A percentile compares a stretch with the other conserved stretches of the same genome.
Evolutionary conservation across 495 filamentous ascomycete species (phyloP).

Genomic region (Penicillium bialowiezense): DNA sequence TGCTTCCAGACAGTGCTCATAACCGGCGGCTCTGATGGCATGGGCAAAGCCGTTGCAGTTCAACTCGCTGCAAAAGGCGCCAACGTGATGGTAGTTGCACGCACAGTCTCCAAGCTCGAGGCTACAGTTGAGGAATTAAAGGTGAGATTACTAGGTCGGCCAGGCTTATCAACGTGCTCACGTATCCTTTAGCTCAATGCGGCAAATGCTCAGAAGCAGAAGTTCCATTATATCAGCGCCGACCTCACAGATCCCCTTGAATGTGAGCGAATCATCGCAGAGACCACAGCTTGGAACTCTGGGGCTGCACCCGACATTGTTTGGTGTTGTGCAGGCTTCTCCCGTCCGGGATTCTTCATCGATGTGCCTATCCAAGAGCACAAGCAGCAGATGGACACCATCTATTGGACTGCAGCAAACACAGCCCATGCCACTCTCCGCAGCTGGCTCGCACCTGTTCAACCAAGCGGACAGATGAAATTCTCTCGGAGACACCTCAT

Average conservation of each 20-base stretch:
- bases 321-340: slow-evolving; percentile 85
- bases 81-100: slow-evolving; percentile 79
- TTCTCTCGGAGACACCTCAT: slow-evolving; percentile 69
- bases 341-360: slow-evolving; percentile 74
- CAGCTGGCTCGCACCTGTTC: slow-evolving; percentile 46
- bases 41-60: slow-evolving; percentile 72
- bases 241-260: slow-evolving; percentile 73
- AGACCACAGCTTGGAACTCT: slow-evolving; percentile 82
- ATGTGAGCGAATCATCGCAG: slow-evolving; percentile 62
- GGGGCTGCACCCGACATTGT: slow-evolving; percentile 74
- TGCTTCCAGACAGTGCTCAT: slow-evolving; percentile 69
- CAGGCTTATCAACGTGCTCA: slow-evolving; percentile 8
- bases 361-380: slow-evolving; percentile 63
- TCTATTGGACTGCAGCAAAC: slow-evolving; percentile 88
- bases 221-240: slow-evolving; percentile 79
- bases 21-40: slow-evolving; percentile 90
- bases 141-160: slow-evolving; percentile 34
- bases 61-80: slow-evolving; percentile 81
- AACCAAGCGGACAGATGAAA: slow-evolving; percentile 27
- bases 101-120: slow-evolving; percentile 73
- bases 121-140: slow-evolving; percentile 63
- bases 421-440: slow-evolving; percentile 66
- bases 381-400: slow-evolving; percentile 80
- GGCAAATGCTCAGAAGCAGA: slow-evolving; percentile 58
- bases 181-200: slow-evolving; percentile 52